Evolutionary conservation across 176 grass and related monocot genomes (phyloP).

Genomic region (Aegilops umbellulata): DNA sequence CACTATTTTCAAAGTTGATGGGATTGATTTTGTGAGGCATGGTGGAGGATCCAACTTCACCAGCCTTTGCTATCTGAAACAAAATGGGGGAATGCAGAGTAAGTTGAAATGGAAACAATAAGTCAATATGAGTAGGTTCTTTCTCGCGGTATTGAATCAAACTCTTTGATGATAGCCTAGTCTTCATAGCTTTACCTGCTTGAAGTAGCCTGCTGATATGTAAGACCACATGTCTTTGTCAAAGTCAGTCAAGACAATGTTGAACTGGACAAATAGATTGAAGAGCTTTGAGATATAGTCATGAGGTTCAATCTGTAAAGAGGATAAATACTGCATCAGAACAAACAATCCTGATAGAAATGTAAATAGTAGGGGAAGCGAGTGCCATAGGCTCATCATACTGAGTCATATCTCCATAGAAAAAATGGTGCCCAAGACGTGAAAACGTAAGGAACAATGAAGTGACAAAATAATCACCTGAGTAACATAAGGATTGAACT

Average conservation of each 20-base stretch:
- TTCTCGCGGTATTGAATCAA: not conserved
- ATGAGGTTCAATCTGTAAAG: constrained; percentile 90
- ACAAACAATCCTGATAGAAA: constrained; percentile 1
- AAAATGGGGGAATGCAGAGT: not conserved
- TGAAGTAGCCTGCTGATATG: constrained; percentile 95
- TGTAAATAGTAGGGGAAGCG: not conserved
- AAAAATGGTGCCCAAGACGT: not conserved
- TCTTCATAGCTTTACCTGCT: constrained; percentile 59
- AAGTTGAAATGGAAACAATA: constrained; percentile 16
- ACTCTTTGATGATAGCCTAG: not conserved
- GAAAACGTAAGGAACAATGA: not conserved
- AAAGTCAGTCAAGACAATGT: constrained; percentile 86
- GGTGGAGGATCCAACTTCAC: constrained; percentile 94
- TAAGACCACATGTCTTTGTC: constrained; percentile 94
- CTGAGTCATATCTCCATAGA: not conserved
- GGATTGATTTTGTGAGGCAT: constrained; percentile 99
- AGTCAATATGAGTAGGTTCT: not conserved
- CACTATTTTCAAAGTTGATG: constrained; percentile 99
- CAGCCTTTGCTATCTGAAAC: constrained; percentile 78
- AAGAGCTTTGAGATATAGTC: constrained; percentile 96
- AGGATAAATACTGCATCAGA: constrained; percentile 28
- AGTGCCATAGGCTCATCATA: not conserved
- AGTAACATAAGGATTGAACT: constrained; percentile 90
- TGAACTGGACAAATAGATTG: constrained; percentile 83
- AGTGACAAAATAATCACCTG: constrained; percentile 54